Conservation (phyloP, 129 eudicot species). For the Lactuca saligna region DNA sequence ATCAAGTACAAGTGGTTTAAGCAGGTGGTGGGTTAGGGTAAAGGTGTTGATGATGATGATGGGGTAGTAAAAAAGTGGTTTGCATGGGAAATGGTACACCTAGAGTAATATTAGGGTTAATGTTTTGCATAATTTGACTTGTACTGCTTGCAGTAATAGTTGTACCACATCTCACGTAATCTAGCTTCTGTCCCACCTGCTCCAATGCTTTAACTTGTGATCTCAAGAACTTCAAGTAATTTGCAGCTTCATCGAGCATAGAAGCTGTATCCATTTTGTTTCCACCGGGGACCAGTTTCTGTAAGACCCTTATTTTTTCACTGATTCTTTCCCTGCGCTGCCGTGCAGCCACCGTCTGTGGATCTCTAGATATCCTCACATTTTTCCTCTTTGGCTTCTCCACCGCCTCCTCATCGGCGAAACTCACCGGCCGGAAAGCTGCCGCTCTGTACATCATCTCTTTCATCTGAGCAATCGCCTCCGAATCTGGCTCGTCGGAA, state of each 20-base stretch:
- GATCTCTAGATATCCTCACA: slow-evolving; percentile 76
- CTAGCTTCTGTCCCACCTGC: slow-evolving; percentile 44
- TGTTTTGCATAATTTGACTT: slow-evolving; percentile 12
- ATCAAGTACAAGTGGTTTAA: slow-evolving; percentile 20
- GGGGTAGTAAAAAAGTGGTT: slow-evolving; percentile 38
- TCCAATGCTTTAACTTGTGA: slow-evolving; percentile 83
- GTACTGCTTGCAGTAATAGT: slow-evolving; percentile 10
- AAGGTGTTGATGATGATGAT: slow-evolving; percentile 30
- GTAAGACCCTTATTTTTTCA: slow-evolving; percentile 85
- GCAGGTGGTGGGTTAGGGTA: slow-evolving; percentile 28
- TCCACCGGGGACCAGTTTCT: slow-evolving; percentile 89
- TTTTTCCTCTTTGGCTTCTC: slow-evolving; percentile 81
- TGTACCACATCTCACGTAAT: slow-evolving; percentile 23
- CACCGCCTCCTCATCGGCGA: slow-evolving; percentile 45
- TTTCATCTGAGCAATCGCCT: slow-evolving; percentile 87
- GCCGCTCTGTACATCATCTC: slow-evolving; percentile 94
- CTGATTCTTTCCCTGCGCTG: slow-evolving; percentile 86
- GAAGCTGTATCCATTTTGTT: slow-evolving; percentile 96
- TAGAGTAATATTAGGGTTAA: slow-evolving; percentile 27
- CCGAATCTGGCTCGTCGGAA: slow-evolving; percentile 68
- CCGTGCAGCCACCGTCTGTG: slow-evolving; percentile 96
- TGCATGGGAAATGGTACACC: slow-evolving; percentile 63
- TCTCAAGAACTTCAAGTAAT: slow-evolving; percentile 78
- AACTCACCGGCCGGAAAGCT: slow-evolving; percentile 84
- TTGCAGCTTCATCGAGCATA: slow-evolving; percentile 97